Percentiles rank a stretch among this genome's conserved stretches.
Evolutionary conservation across 768 basidiomycete species (phyloP).

Genomic region (Cyathus striatus): DNA sequence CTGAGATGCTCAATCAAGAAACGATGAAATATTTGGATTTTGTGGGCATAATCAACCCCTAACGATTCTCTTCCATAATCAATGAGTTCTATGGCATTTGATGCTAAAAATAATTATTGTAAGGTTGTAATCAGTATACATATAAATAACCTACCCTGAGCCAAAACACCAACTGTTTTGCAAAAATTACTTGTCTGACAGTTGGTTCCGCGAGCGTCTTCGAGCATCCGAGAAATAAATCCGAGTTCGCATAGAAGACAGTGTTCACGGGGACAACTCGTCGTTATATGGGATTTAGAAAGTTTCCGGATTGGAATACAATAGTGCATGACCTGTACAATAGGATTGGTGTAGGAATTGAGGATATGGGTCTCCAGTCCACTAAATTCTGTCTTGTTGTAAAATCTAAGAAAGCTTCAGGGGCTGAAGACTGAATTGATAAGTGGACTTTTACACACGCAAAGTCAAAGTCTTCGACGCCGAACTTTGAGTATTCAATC

Average conservation of each 20-base stretch:
- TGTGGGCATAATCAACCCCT: conserved; percentile 76
- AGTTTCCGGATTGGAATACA: conserved; percentile 68
- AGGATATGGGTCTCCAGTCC: conserved; percentile 96
- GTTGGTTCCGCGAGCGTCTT: conserved; percentile 90
- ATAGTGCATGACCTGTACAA: conserved; percentile 91
- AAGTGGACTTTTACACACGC: conserved; percentile 44
- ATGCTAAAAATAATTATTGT: conserved; percentile 29
- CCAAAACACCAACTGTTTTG: conserved; percentile 83
- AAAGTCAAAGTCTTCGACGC: conserved; percentile 98
- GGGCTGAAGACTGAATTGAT: background rate
- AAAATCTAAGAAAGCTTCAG: conserved; percentile 53
- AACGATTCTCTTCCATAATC: conserved; percentile 78
- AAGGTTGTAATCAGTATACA: background rate
- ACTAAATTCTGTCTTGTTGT: conserved; percentile 86
- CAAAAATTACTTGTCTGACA: conserved; percentile 98
- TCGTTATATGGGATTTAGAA: conserved; percentile 90
- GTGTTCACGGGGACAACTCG: conserved; percentile 83
- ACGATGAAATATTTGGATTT: conserved; percentile 94
- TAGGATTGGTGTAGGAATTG: conserved; percentile 93
- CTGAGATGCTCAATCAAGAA: conserved; percentile 86
- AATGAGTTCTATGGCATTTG: conserved; percentile 81
- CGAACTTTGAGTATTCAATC: conserved; percentile 98
- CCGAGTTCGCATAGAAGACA: conserved; percentile 94
- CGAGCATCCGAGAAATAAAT: conserved; percentile 91
- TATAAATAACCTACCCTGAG: conserved; percentile 54